Percentiles rank a stretch among this genome's conserved stretches.
Evolutionary conservation across 257 asterid genomes (phyloP).

Genomic region (Salvia miltiorrhiza): DNA sequence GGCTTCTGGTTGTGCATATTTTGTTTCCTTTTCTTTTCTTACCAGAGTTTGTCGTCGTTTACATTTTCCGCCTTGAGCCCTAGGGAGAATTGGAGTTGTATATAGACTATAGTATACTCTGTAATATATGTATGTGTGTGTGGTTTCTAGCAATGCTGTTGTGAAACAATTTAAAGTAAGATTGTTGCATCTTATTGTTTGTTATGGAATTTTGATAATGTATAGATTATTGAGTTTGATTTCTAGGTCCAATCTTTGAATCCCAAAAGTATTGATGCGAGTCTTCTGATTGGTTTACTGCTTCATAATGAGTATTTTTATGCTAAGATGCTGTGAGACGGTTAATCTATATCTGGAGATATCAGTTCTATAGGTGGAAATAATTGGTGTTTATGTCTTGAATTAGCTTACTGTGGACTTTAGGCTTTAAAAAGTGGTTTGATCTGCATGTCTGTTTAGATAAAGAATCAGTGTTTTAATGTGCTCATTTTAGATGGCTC

Average conservation of each 20-base stretch:
- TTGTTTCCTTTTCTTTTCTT: not conserved
- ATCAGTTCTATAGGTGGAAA: not conserved
- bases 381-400: not conserved
- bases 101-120: not conserved
- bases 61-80: not conserved
- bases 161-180: not conserved
- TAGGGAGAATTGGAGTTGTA: not conserved
- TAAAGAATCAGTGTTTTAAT: not conserved
- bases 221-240: not conserved
- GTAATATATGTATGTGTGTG: not conserved
- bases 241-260: not conserved
- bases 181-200: not conserved
- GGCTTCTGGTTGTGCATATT: not conserved
- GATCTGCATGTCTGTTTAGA: not conserved
- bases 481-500: not conserved
- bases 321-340: not conserved
- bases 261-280: not conserved
- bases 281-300: not conserved
- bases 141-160: not conserved
- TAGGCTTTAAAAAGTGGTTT: slow-evolving; percentile 1
- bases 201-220: not conserved
- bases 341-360: not conserved
- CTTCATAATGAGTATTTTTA: not conserved
- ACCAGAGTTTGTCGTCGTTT: not conserved
- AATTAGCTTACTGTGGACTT: not conserved